Percentiles rank a stretch among this genome's conserved stretches.
Evolutionary conservation across 2,329 filamentous ascomycete genomes (phyloP).

Genomic region (Neonectria sp.): DNA sequence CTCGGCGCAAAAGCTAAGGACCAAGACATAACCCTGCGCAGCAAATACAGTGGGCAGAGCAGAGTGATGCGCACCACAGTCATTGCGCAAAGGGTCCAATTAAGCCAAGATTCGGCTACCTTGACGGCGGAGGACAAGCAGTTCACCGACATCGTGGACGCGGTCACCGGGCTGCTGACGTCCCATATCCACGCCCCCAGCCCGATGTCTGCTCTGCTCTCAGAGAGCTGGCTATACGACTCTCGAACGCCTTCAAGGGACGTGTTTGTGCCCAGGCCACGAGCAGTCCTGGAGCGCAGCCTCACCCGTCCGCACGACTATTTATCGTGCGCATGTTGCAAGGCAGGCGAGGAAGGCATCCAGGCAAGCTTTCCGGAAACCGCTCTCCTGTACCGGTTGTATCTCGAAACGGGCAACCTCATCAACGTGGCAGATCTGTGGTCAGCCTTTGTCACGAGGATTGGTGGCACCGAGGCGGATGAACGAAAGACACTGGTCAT

Average conservation of each 20-base stretch:
- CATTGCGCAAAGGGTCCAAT: constrained; percentile 84
- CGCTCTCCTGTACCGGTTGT: constrained; percentile 83
- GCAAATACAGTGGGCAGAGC: constrained; percentile 80
- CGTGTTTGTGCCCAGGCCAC: constrained; percentile 82
- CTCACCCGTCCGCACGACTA: constrained; percentile 83
- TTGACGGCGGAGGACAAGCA: constrained; percentile 79
- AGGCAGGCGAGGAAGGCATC: constrained; percentile 62
- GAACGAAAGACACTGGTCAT: constrained; percentile 76
- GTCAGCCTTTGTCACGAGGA: constrained; percentile 79
- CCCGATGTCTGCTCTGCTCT: constrained; percentile 67
- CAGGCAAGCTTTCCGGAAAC: constrained; percentile 77
- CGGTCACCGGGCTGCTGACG: constrained; percentile 50
- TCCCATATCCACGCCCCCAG: constrained; percentile 43
- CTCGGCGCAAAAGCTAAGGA: constrained; percentile 63
- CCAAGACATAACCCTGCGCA: constrained; percentile 71
- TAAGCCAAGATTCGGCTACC: constrained; percentile 81
- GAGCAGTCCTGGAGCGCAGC: constrained; percentile 79
- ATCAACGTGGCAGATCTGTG: constrained; percentile 87
- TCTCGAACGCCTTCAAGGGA: constrained; percentile 78
- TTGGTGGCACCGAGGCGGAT: constrained; percentile 60
- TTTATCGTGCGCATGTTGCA: constrained; percentile 80
- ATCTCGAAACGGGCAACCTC: constrained; percentile 81
- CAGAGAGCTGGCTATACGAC: constrained; percentile 85
- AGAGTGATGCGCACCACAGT: constrained; percentile 83
- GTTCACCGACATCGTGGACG: constrained; percentile 77